Percentiles rank a stretch among this genome's conserved stretches.
Conservation (phyloP, 352 stramenopile genomes). For the Phytophthora ramorum region DNA sequence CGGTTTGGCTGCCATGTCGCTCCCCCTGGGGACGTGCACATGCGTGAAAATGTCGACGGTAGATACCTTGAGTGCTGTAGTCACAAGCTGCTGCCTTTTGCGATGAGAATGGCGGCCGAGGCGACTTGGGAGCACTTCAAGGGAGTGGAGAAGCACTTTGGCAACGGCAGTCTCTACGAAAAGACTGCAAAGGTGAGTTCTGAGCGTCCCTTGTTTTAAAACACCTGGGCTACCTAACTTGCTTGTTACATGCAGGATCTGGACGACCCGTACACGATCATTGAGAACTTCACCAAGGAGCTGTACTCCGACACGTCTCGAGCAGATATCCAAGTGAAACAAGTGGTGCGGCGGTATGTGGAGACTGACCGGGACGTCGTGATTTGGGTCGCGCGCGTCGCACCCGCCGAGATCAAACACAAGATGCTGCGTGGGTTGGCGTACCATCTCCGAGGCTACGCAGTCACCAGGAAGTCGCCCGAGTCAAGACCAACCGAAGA, state of each 20-base stretch:
- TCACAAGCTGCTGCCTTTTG: slow-evolving; percentile 43
- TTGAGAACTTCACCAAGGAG: slow-evolving; percentile 55
- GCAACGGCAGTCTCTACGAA: slow-evolving; percentile 31
- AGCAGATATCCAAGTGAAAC: slow-evolving; percentile 51
- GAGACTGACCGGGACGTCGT: slow-evolving; percentile 52
- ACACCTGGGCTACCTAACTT: background rate
- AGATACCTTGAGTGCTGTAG: slow-evolving; percentile 36
- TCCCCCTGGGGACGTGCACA: slow-evolving; percentile 24
- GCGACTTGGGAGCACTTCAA: slow-evolving; percentile 45
- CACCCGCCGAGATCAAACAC: slow-evolving; percentile 53
- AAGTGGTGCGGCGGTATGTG: slow-evolving; percentile 50
- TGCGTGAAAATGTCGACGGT: slow-evolving; percentile 12
- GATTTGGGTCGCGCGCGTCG: slow-evolving; percentile 36
- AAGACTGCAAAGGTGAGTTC: slow-evolving; percentile 28
- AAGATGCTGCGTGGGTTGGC: slow-evolving; percentile 34
- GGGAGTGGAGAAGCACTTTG: slow-evolving; percentile 27
- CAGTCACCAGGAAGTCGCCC: slow-evolving; percentile 29
- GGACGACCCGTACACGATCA: slow-evolving; percentile 15
- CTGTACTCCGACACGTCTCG: slow-evolving; percentile 39
- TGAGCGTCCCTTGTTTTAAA: background rate
- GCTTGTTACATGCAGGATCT: slow-evolving; percentile 4
- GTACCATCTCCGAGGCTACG: slow-evolving; percentile 56
- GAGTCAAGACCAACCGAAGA: background rate
- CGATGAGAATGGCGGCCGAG: slow-evolving; percentile 21
- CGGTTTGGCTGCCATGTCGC: slow-evolving; percentile 18